Evolutionary conservation across 495 filamentous ascomycete genomes (phyloP), one percentile per base, ranked within the genome.

Genomic region (Parachaetomium inaequale): DNA sequence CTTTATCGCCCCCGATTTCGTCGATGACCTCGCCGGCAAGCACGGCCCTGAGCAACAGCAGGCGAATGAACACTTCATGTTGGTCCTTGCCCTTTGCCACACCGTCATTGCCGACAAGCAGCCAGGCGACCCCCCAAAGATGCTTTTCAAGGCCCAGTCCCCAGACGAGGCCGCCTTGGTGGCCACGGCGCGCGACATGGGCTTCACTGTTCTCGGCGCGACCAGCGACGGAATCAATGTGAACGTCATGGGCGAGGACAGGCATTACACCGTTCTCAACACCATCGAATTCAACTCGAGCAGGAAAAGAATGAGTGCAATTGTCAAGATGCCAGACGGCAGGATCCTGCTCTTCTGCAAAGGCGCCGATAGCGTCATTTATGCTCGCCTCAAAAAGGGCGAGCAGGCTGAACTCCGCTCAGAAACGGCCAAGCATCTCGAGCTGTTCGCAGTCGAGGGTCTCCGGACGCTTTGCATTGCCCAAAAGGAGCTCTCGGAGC

Each of bases 261-360:
- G 80, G 59, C 85, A 90, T 46, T 99, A 90, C 69, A 87, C 85
- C 11, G 89, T 99, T 23, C 82, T 99, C 40, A 98, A 96, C 73
- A 96, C 90, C 6, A 84, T 99, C 42, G 95, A 99, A 71, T 99
- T 99, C 79, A 98, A 98, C 75, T 98, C 94, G 4, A 88, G 90
- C 8, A 82, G 95, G 67, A 99, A 99, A 74, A 86, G 95, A 59
- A 99, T 99, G 95, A 98, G 95, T 74, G 89, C 94, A 1, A 97
- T 99, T 61, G 87, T 99, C 45, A 85, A 87, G 59, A 98, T 98
- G 93, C 95, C 95, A 4, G 86, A 97, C 69, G 92, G 92, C 40
- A 87, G 83, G 63, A 97, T 99, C 54, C 80, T 93, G 29, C 84
- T 99, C 1, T 96, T 95, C 72, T 99, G 95, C 79, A 99, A 99